phyloP scores from a whole-genome alignment of 148 eudicot genomes.

The Cornus suecica region DNA sequence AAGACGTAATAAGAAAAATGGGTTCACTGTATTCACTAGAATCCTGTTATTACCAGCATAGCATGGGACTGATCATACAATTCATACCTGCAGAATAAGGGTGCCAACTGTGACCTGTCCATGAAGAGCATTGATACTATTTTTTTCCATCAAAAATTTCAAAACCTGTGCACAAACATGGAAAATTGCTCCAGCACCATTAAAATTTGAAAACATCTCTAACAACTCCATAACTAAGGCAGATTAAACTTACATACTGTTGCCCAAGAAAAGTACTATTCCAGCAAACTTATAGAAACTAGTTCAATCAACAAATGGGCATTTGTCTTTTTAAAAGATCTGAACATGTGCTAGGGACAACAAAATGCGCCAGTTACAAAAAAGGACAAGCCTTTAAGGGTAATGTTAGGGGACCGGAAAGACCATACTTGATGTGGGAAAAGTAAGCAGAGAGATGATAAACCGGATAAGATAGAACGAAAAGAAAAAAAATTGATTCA shows the following conservation, averaged over 20 bases:
- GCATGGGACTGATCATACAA: conserved; percentile 1
- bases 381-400: too few species aligned
- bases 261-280: not conserved
- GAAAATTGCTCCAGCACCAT: not conserved
- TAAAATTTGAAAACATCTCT: not conserved
- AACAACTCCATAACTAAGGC: not conserved
- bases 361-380: too few species aligned
- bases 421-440: too few species aligned
- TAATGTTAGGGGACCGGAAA: too few species aligned
- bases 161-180: conserved; percentile 46
- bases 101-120: conserved; percentile 94
- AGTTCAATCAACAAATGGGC: not conserved
- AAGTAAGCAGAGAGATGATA: too few species aligned
- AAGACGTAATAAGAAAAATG: not conserved
- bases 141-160: conserved; percentile 91
- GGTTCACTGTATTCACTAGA: not conserved
- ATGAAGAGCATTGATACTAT: conserved; percentile 67
- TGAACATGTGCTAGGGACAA: too few species aligned
- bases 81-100: conserved; percentile 74
- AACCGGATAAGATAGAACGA: too few species aligned
- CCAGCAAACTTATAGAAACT: not conserved
- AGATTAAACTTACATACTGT: not conserved
- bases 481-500: too few species aligned
- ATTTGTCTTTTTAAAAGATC: not conserved
- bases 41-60: not conserved